Evolutionary conservation across 2,329 filamentous ascomycete genomes (phyloP), one percentile per base, ranked within the genome.

Genomic region (Scopulariopsis brevicaulis): DNA sequence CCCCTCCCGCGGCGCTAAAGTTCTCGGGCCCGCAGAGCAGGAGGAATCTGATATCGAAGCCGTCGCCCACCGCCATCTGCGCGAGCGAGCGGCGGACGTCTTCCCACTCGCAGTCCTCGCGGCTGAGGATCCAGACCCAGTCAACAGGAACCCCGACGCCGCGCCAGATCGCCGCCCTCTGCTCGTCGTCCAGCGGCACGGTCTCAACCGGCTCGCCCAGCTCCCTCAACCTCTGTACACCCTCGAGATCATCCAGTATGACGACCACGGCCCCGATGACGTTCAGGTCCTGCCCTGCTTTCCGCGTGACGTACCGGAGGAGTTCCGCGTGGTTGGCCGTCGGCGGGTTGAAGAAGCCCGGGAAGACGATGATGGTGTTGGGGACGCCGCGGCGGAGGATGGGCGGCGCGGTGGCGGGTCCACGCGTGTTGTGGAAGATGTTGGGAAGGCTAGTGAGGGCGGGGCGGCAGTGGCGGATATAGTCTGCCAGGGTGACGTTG

Each of bases 331-430:
- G 71, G 0, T 70, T 70, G 6, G 59, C 62, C 55, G 73, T 70
- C 15, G 71, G 70, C 1, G 71, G 71, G 56, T 74, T 73, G 62
- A 73, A 73, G 11, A 66, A 67, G 0, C 71, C 71, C 1, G 69
- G 69, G 56, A 65, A 73, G 1, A 73, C 24, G 1, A 73, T 60
- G n/a, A 73, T 64, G 10, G 63, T 59, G 48, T 69, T 70, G 0
- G 15, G 15, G 11, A 63, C 59, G 1, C 62, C 63, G 28, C 15
- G 40, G 24, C 51, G 50, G 34, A 50, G 54, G 50, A 35, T 50
- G 10, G 43, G 40, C 15, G 43, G 40, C 1, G 24, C 8, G 11
- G 12, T 14, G 8, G 11, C 24, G 20, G 8, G 10, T 8, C 35
- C 18, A 20, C 4, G 14, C 7, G 52, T 22, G 46, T 50, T 50